These are phyloP conservation scores for Pichia nanzhaoensis DNA, from an alignment of 805 yeast species.

Conservation along the genomic window DNA sequence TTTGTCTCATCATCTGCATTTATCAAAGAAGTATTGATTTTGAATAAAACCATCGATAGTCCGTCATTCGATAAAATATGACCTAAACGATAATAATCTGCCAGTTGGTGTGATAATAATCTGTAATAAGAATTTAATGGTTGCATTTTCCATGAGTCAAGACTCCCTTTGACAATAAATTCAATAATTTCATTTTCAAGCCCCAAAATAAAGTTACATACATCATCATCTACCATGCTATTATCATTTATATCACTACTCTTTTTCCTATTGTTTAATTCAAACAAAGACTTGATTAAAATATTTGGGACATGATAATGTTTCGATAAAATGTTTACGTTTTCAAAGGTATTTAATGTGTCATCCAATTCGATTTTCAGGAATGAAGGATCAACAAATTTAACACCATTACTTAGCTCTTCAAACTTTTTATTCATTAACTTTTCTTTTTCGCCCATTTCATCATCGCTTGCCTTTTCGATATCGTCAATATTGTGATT, in stretches of 20 bases:
- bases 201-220: conserved; percentile 35
- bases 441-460: neutral
- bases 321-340: conserved; percentile 18
- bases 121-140: conserved; percentile 67
- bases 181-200: conserved; percentile 42
- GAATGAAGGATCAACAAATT: neutral
- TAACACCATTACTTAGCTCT: too few relatives aligned
- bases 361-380: conserved; percentile 11
- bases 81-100: conserved; percentile 57
- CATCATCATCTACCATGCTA: conserved; percentile 31
- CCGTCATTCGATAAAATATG: conserved; percentile 51
- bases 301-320: conserved; percentile 26
- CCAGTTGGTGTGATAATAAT: conserved; percentile 60
- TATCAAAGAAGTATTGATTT: conserved; percentile 31
- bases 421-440: neutral
- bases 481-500: too few relatives aligned
- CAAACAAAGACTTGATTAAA: conserved; percentile 26
- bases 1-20: conserved; percentile 31
- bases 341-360: conserved; percentile 11
- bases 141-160: conserved; percentile 37
- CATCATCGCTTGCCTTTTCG: too few relatives aligned
- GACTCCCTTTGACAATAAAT: conserved; percentile 36
- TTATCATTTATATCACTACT: conserved; percentile 7
- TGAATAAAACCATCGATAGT: conserved; percentile 36
- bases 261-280: conserved; percentile 20